Percentiles rank a stretch among this genome's conserved stretches.
Conservation (phyloP, 1,284 basidiomycete genomes). For the Macrocystidia cucumis region DNA sequence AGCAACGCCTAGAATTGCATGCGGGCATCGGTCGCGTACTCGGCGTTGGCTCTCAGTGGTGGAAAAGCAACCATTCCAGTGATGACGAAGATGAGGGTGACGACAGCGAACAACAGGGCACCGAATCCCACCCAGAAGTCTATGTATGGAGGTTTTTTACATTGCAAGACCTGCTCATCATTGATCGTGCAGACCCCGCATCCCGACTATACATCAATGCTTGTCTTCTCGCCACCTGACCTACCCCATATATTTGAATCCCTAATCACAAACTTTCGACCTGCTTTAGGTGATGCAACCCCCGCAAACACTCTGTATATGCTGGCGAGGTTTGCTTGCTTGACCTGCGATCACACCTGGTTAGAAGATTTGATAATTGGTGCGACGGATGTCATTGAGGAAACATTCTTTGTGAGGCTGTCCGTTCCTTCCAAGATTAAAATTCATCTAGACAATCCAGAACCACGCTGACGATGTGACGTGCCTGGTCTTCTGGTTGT, state of each 20-base stretch:
- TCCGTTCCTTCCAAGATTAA: background rate
- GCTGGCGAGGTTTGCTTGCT: conserved; percentile 80
- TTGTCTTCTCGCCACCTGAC: conserved; percentile 81
- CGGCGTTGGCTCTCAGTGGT: conserved; percentile 55
- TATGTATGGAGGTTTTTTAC: conserved; percentile 37
- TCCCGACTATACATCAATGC: conserved; percentile 74
- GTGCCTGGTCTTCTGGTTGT: conserved; percentile 89
- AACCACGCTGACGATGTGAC: conserved; percentile 79
- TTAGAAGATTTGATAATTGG: conserved; percentile 89
- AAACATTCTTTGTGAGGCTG: conserved; percentile 78
- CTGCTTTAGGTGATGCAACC: conserved; percentile 61
- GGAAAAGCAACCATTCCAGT: conserved; percentile 36
- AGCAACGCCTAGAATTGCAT: conserved; percentile 43
- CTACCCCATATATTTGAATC: conserved; percentile 77
- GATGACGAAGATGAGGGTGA: conserved; percentile 45
- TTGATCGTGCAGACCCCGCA: conserved; percentile 50
- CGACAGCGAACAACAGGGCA: too few species aligned
- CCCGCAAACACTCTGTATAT: conserved; percentile 82
- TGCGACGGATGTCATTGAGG: conserved; percentile 89
- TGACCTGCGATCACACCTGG: conserved; percentile 83
- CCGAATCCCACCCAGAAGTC: too few species aligned
- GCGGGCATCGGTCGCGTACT: conserved; percentile 49
- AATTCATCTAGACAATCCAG: conserved; percentile 28
- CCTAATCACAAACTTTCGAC: conserved; percentile 66
- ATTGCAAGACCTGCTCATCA: conserved; percentile 7